Base-by-base conservation (phyloP, 225 moss, liverwort and hornwort genomes). In the Polytrichum commune region DNA sequence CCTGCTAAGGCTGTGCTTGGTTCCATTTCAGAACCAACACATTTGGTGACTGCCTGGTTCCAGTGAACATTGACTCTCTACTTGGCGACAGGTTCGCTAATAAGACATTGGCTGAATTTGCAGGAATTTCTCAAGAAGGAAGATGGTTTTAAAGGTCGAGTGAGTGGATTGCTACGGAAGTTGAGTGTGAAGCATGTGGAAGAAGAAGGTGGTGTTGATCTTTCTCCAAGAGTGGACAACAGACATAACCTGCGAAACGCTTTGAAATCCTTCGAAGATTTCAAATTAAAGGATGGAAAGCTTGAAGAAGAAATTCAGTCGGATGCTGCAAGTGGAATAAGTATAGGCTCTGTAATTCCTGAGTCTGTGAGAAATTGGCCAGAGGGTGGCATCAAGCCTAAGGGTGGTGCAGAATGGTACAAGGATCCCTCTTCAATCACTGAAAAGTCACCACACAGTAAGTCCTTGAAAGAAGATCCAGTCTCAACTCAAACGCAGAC, bases 281-380 rank as follows among this genome's bases (percentile, higher is more conserved):
- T 88, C 77, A 88, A 82, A 62, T 64, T 73, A 73, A 82, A 88
- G 67, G 81, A 81, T 46, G 75, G 61, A 33, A 25, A 33, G 18
- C 58, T 69, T 38, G 67, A 72, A 70, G 81, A 73, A 28, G 22
- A 67, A 19, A 6, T 58, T 55, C 74, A 67, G 29, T 66, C 60
- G 68, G 76, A 73, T 22, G 73, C 77, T 33, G 72, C 75, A 62
- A 57, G 69, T 62, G 74, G 65, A 23, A 19, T 73, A 68, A 74
- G 65, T 13, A 69, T 75, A 61, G 69, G 67, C 65, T 60, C 78
- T 27, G 72, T 75, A 29, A 84, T 88, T 38, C 88, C 88, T 2
- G 88, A 88, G 38, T 88, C 88, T 53, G 88, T 88, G 6, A 70
- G 75, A 73, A 84, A 84, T 67, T 88, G 88, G 88, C 88, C 88